Evolutionary conservation across 176 grass and related monocot genomes (phyloP), one percentile per base, ranked within the genome.

Genomic region (Bothriochloa decipiens): DNA sequence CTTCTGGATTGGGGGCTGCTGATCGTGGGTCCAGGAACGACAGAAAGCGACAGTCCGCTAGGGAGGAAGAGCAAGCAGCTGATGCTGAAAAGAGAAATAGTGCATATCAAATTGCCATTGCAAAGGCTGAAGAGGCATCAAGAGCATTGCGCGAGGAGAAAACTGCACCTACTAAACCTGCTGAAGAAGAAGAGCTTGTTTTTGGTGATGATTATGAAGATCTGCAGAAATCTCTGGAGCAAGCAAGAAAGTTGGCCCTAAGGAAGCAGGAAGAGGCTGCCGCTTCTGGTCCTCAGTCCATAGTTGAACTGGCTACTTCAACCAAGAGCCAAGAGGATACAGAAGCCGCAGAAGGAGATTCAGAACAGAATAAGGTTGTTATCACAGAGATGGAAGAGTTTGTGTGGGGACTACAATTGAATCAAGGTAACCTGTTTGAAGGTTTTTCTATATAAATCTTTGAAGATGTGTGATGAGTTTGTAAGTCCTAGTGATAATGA

Each of bases 311-410:
- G 65, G 86, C 87, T 82, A 84, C 87, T 69, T 76, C 88, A 65
- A 90, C 79, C 81, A 90, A 92, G 83, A 86, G 9, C 42, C 83
- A 90, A 83, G 87, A 91, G 72, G 73, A 90, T 85, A 60, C 69
- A 85, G 75, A 58, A 68, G 41, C 72, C 23, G 9, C 39, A 36
- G 83, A 80, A 63, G 88, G 84, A 90, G 91, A 89, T 36, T 32
- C 70, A 71, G 83, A 90, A 74, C 85, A 87, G 76, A 91, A 91
- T 85, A 95, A 89, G 74, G 87, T 98, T 68, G 74, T 98, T 75
- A 92, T 95, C 41, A 95, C 91, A 61, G 96, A 98, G 81, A 90
- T 95, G 88, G 96, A 92, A 78, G 96, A 98, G 81, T 98, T 95
- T 65, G 87, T 98, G 71, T 87, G 87, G 87, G 89, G 93, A 64